phyloP scores from a whole-genome alignment of 257 asterid species.

The Eustoma russellianum region DNA sequence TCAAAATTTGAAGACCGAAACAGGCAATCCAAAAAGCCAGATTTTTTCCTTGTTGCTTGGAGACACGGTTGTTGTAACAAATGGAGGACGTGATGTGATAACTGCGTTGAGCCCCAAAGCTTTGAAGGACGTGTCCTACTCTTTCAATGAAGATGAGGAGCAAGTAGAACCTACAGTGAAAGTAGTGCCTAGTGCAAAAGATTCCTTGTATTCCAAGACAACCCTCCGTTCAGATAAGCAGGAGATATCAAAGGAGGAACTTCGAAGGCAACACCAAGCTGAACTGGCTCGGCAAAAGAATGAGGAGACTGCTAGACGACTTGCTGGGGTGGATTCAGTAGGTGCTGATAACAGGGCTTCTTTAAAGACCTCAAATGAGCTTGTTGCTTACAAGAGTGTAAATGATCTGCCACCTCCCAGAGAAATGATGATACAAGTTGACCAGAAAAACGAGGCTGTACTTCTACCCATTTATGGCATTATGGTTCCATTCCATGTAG shows the following conservation, averaged over 20 bases:
- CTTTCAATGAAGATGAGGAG: conserved; percentile 50
- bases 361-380: conserved; percentile 32
- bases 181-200: conserved; percentile 20
- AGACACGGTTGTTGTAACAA: conserved; percentile 47
- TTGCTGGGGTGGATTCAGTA: conserved; percentile 46
- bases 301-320: conserved; percentile 65
- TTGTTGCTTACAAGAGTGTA: conserved; percentile 47
- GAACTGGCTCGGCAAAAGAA: conserved; percentile 68
- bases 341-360: conserved; percentile 27
- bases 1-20: conserved; percentile 40
- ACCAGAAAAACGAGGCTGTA: conserved; percentile 60
- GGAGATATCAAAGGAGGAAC: conserved; percentile 62
- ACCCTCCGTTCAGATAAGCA: conserved; percentile 62
- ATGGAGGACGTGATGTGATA: conserved; percentile 31
- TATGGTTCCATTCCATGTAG: conserved; percentile 67
- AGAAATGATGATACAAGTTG: conserved; percentile 63
- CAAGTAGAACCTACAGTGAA: conserved; percentile 27
- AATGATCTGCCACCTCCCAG: conserved; percentile 56
- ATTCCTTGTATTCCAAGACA: conserved; percentile 40
- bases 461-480: conserved; percentile 51
- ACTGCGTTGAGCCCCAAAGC: conserved; percentile 41
- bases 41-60: conserved; percentile 55
- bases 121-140: conserved; percentile 44
- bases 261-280: conserved; percentile 68
- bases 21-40: conserved; percentile 42